phyloP scores from a whole-genome alignment of 2,329 filamentous ascomycete genomes.

The Cladosporium sp. region DNA sequence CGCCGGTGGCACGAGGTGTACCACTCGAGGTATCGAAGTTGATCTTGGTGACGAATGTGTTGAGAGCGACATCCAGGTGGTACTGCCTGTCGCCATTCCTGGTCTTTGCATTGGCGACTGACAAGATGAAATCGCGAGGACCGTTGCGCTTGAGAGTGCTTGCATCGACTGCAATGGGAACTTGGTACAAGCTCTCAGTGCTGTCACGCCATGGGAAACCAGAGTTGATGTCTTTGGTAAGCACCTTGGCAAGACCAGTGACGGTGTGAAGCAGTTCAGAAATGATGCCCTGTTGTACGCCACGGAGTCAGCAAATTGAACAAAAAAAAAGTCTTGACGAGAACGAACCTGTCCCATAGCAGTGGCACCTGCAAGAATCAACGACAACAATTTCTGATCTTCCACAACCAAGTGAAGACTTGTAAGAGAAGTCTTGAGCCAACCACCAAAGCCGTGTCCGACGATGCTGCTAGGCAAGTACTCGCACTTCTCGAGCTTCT shows the following conservation, averaged over 20 bases:
- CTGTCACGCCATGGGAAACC: conserved; percentile 7
- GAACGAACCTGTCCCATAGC: conserved; percentile 34
- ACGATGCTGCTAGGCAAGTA: conserved; percentile 18
- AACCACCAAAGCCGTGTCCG: conserved; percentile 54
- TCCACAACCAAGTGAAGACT: conserved; percentile 41
- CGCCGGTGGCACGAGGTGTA: conserved; percentile 45
- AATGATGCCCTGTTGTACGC: conserved; percentile 24
- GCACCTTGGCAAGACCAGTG: conserved; percentile 42
- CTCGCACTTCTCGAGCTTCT: conserved; percentile 42
- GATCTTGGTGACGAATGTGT: conserved; percentile 64
- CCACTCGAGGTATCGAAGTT: conserved; percentile 57
- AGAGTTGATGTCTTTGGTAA: conserved; percentile 43
- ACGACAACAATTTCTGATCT: conserved; percentile 24
- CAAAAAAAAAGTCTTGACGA: neutral
- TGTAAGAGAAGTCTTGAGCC: conserved; percentile 19
- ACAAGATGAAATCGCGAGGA: conserved; percentile 21
- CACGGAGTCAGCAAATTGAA: neutral
- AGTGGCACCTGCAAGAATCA: conserved; percentile 49
- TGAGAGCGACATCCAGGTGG: conserved; percentile 53
- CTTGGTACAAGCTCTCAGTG: conserved; percentile 14
- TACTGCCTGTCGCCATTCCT: conserved; percentile 23
- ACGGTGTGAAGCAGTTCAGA: conserved; percentile 36
- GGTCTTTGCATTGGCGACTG: conserved; percentile 25
- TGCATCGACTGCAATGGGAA: conserved; percentile 17
- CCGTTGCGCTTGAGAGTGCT: conserved; percentile 15